A percentile compares a stretch with the other conserved stretches of the same genome.
These are phyloP conservation scores for Camellia oleifera DNA, from an alignment of 179 eudicot species.

Conservation along the genomic window DNA sequence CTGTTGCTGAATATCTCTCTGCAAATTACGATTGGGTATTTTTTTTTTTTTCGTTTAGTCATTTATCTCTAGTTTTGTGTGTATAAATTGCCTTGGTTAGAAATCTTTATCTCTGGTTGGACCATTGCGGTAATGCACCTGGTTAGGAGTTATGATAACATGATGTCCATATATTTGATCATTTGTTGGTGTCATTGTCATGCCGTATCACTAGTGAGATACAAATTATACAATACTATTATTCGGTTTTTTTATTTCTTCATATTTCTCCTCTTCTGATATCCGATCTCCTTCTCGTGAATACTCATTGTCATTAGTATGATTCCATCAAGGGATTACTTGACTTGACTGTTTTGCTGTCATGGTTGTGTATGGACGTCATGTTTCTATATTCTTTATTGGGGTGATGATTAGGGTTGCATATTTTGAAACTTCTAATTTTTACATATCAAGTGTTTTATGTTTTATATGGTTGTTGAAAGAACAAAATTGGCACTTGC, in stretches of 20 bases:
- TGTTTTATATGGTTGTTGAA: too few species aligned
- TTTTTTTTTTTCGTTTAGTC: neutral
- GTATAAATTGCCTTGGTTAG: neutral
- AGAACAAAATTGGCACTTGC: neutral
- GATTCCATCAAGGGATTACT: neutral
- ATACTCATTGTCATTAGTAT: neutral
- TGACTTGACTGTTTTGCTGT: neutral
- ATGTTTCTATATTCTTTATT: too few species aligned
- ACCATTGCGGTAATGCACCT: neutral
- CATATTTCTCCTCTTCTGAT: neutral
- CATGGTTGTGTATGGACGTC: neutral
- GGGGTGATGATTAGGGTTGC: neutral
- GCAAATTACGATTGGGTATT: constrained; percentile 62
- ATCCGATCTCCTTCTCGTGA: neutral
- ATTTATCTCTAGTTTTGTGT: neutral
- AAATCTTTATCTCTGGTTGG: neutral
- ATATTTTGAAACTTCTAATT: neutral
- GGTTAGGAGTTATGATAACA: neutral
- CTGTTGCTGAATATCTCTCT: constrained; percentile 67
- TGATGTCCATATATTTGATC: neutral
- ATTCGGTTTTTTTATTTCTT: neutral
- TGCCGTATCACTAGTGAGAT: neutral
- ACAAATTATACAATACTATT: neutral
- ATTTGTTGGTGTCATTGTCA: neutral
- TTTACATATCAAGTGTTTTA: too few species aligned